Percentiles rank a stretch among this genome's conserved stretches.
phyloP scores from a whole-genome alignment of 2,329 filamentous ascomycete genomes.

The Madurella fahalii region DNA sequence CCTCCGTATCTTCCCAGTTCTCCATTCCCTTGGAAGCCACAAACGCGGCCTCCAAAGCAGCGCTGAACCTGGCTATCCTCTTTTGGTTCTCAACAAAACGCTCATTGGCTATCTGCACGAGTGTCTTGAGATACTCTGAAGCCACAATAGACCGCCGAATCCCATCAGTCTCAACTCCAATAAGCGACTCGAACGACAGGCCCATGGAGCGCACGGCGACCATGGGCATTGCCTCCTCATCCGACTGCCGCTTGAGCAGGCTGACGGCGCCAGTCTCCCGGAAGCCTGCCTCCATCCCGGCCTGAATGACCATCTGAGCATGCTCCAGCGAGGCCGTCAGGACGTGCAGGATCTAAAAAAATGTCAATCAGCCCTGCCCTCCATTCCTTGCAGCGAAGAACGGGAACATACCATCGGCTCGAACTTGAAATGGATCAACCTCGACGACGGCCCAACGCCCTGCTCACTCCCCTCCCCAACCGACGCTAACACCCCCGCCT shows the following conservation, averaged over 20 bases:
- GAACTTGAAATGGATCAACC: slow-evolving; percentile 80
- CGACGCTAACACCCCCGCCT: slow-evolving; percentile 20
- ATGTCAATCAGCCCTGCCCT: slow-evolving; percentile 1
- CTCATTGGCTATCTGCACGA: slow-evolving; percentile 69
- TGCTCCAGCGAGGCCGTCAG: slow-evolving; percentile 70
- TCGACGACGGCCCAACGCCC: slow-evolving; percentile 27
- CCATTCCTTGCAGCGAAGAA: background rate
- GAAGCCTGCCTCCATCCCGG: slow-evolving; percentile 78
- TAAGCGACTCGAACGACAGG: slow-evolving; percentile 73
- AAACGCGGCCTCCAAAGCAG: slow-evolving; percentile 41
- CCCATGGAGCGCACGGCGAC: slow-evolving; percentile 84
- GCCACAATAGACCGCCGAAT: slow-evolving; percentile 51
- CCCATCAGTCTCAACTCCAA: slow-evolving; percentile 54
- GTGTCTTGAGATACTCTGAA: slow-evolving; percentile 60
- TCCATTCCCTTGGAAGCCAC: slow-evolving; percentile 30
- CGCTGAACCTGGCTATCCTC: slow-evolving; percentile 62
- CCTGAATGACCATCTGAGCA: slow-evolving; percentile 70
- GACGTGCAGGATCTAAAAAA: slow-evolving; percentile 77
- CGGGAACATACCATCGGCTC: slow-evolving; percentile 75
- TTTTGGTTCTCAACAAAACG: slow-evolving; percentile 66
- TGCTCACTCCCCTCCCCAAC: slow-evolving; percentile 27
- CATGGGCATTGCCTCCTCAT: slow-evolving; percentile 55
- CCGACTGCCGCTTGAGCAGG: slow-evolving; percentile 36
- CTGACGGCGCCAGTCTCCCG: slow-evolving; percentile 84
- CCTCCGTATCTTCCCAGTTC: slow-evolving; percentile 53